Conservation (phyloP, 2,329 filamentous ascomycete species). For the Xylariaceae sp. region DNA sequence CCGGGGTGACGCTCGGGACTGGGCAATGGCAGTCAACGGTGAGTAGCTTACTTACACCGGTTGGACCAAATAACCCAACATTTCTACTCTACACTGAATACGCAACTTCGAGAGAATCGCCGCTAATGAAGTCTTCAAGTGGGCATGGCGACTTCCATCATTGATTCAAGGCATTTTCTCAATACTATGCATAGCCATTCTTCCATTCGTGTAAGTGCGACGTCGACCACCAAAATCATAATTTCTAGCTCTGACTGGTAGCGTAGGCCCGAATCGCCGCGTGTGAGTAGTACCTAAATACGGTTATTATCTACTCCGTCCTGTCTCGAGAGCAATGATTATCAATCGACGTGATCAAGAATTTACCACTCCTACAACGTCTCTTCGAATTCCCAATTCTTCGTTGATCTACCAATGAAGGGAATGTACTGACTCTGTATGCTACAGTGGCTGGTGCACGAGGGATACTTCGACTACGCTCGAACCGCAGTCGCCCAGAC, state of each 20-base stretch:
- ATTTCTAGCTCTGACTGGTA: neutral
- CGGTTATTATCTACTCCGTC: too few species aligned
- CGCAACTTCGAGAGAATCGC: neutral
- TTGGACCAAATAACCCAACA: neutral
- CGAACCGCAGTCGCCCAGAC: constrained; percentile 43
- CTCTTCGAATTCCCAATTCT: too few species aligned
- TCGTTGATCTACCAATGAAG: too few species aligned
- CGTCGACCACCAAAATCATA: neutral
- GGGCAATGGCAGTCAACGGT: constrained; percentile 44
- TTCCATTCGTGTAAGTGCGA: constrained; percentile 43
- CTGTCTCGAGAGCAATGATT: too few species aligned
- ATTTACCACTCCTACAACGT: too few species aligned
- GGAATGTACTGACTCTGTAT: too few species aligned
- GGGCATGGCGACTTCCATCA: constrained; percentile 50
- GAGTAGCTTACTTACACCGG: neutral
- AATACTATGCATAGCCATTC: constrained; percentile 43
- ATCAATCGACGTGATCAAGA: too few species aligned
- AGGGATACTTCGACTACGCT: constrained; percentile 45
- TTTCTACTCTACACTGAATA: neutral
- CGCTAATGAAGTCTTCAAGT: constrained; percentile 23
- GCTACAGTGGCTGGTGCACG: constrained; percentile 42
- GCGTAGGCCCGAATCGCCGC: constrained; percentile 44
- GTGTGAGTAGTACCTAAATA: constrained; percentile 12
- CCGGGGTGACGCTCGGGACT: constrained; percentile 48
- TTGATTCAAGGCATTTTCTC: constrained; percentile 44